These are phyloP conservation scores for Wickerhamomyces sydowiorum DNA, from an alignment of 805 yeast species.

Conservation along the genomic window DNA sequence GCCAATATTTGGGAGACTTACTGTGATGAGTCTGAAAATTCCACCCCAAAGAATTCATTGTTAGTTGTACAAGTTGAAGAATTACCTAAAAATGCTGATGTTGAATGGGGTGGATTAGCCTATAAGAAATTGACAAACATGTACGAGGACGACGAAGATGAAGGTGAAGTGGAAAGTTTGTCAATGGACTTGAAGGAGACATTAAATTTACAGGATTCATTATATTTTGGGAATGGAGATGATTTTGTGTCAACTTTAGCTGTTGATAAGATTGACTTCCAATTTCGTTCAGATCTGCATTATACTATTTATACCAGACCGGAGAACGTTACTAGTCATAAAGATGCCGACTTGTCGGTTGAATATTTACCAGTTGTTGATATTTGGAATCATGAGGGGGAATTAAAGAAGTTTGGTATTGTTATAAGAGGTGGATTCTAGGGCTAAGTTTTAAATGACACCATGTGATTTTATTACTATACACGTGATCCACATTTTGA, in stretches of 20 bases:
- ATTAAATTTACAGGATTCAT: slow-evolving; percentile 2
- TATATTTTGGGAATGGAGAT: slow-evolving; percentile 11
- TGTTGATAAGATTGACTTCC: slow-evolving; percentile 8
- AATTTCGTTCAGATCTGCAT: slow-evolving; percentile 9
- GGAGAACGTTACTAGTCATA: slow-evolving; percentile 1
- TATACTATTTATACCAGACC: slow-evolving; percentile 20
- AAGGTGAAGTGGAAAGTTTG: slow-evolving; percentile 21
- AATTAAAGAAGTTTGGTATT: slow-evolving; percentile 16
- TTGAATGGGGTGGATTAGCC: slow-evolving; percentile 73
- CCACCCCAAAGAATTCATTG: slow-evolving; percentile 26
- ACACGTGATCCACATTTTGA: not conserved
- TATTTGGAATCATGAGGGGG: slow-evolving; percentile 24
- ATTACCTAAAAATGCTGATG: slow-evolving; percentile 57
- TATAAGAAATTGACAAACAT: slow-evolving; percentile 31
- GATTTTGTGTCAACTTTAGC: slow-evolving; percentile 15
- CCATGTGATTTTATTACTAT: not conserved
- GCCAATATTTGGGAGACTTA: slow-evolving; percentile 42
- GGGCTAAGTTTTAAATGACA: not conserved
- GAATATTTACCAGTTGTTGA: slow-evolving; percentile 24
- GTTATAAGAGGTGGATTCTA: slow-evolving; percentile 12
- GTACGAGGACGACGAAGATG: slow-evolving; percentile 39
- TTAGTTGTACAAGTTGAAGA: slow-evolving; percentile 48
- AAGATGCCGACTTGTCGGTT: slow-evolving; percentile 4
- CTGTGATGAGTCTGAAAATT: slow-evolving; percentile 19
- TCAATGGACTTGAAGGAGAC: not conserved